These are phyloP conservation scores for Zygosaccharomyces bailii DNA, from an alignment of 805 yeast genomes.

Conservation along the genomic window DNA sequence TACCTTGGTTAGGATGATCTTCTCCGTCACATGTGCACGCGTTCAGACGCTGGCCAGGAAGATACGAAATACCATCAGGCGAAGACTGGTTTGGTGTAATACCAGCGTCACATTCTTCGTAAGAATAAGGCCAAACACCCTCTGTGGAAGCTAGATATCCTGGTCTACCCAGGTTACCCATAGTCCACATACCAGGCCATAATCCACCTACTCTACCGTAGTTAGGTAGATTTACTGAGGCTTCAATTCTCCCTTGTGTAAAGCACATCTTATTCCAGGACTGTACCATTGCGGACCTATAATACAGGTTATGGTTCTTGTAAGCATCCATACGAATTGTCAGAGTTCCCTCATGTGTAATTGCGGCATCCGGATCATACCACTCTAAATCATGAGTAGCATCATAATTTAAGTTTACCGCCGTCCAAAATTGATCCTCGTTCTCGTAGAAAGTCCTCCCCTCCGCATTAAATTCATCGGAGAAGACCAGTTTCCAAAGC, in stretches of 20 bases:
- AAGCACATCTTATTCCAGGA: constrained; percentile 90
- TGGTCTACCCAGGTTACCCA: constrained; percentile 91
- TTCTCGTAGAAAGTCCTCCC: constrained; percentile 89
- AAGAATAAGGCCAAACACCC: constrained; percentile 94
- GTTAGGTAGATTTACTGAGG: constrained; percentile 75
- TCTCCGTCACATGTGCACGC: constrained; percentile 77
- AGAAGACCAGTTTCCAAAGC: constrained; percentile 72
- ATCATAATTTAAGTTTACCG: constrained; percentile 75
- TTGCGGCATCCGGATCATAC: constrained; percentile 89
- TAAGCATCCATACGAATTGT: constrained; percentile 74
- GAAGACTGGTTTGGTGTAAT: constrained; percentile 92
- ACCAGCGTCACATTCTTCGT: constrained; percentile 87
- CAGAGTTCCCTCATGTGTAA: constrained; percentile 71
- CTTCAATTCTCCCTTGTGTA: constrained; percentile 77
- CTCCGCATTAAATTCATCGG: constrained; percentile 86
- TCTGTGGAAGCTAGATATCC: constrained; percentile 85
- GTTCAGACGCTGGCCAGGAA: constrained; percentile 79
- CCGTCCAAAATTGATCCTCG: constrained; percentile 90
- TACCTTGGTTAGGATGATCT: constrained; percentile 84
- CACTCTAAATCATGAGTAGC: constrained; percentile 91
- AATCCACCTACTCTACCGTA: constrained; percentile 74
- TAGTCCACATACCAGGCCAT: constrained; percentile 97
- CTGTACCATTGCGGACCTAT: constrained; percentile 89
- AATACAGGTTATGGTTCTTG: constrained; percentile 70
- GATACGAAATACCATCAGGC: constrained; percentile 79